Conservation (phyloP, 176 grass and related monocot species). For the Aegilops bicornis region DNA sequence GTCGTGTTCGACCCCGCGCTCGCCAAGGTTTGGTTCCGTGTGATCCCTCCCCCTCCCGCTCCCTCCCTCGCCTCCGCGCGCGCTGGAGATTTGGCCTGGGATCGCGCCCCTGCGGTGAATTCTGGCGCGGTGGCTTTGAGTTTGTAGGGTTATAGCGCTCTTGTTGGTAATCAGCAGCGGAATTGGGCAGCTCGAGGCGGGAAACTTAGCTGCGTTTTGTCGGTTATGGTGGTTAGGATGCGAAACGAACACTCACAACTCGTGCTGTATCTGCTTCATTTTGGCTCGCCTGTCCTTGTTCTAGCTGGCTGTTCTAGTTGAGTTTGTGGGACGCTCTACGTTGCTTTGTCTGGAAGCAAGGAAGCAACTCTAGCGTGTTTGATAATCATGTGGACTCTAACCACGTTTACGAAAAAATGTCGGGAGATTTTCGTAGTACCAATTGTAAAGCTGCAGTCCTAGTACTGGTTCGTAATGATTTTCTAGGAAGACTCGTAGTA, state of each 20-base stretch:
- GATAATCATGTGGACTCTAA: not conserved
- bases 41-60: conserved; percentile 10
- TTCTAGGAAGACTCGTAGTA: too few species aligned
- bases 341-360: conserved; percentile 1
- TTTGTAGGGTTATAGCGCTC: not conserved
- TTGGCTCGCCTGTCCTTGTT: not conserved
- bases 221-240: conserved; percentile 23
- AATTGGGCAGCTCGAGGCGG: conserved; percentile 29
- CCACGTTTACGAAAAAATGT: not conserved
- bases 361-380: not conserved
- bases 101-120: not conserved
- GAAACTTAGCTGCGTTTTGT: conserved; percentile 25
- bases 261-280: not conserved
- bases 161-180: not conserved
- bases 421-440: not conserved
- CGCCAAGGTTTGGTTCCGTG: conserved; percentile 43
- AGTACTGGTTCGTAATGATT: not conserved
- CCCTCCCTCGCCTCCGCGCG: not conserved
- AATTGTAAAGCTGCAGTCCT: not conserved
- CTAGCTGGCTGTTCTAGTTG: not conserved
- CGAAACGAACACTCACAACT: not conserved
- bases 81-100: not conserved
- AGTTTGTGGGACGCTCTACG: conserved; percentile 12
- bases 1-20: conserved; percentile 86
- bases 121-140: too few species aligned